A percentile compares a stretch with the other conserved stretches of the same genome.
Evolutionary conservation across 2,329 filamentous ascomycete genomes (phyloP).

Genomic region (Colletotrichum musae): DNA sequence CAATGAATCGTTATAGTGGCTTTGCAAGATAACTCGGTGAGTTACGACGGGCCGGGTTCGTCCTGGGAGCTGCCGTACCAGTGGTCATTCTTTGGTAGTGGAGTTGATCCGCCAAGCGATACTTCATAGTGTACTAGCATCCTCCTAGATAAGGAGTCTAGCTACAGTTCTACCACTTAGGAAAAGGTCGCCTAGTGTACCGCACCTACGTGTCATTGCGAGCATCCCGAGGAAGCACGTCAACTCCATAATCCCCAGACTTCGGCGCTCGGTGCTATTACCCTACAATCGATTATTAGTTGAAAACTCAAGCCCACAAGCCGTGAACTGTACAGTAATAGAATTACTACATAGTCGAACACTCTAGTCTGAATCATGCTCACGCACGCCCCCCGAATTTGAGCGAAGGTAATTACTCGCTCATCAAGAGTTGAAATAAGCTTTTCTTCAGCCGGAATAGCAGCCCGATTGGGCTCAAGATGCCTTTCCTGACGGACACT

Average conservation of each 20-base stretch:
- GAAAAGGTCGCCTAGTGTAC: too few species aligned
- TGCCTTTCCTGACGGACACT: neutral
- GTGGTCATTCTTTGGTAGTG: too few species aligned
- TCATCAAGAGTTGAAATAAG: constrained; percentile 9
- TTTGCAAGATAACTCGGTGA: too few species aligned
- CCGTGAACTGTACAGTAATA: neutral
- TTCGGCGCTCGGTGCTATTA: neutral
- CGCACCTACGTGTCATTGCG: too few species aligned
- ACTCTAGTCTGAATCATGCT: neutral
- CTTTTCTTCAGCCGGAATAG: neutral
- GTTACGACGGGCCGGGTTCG: too few species aligned
- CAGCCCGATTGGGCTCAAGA: neutral
- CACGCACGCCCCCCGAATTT: neutral
- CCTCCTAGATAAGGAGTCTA: too few species aligned
- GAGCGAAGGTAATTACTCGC: constrained; percentile 13
- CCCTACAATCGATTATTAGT: neutral
- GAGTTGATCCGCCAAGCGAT: too few species aligned
- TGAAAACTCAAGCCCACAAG: neutral
- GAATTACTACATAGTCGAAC: neutral
- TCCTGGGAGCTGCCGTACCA: too few species aligned
- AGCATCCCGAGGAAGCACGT: too few species aligned
- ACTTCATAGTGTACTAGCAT: too few species aligned
- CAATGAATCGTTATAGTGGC: too few species aligned
- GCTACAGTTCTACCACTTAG: too few species aligned
- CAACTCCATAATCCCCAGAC: constrained; percentile 10